phyloP scores from a whole-genome alignment of 495 filamentous ascomycete genomes.

The Patellaria atrata region DNA sequence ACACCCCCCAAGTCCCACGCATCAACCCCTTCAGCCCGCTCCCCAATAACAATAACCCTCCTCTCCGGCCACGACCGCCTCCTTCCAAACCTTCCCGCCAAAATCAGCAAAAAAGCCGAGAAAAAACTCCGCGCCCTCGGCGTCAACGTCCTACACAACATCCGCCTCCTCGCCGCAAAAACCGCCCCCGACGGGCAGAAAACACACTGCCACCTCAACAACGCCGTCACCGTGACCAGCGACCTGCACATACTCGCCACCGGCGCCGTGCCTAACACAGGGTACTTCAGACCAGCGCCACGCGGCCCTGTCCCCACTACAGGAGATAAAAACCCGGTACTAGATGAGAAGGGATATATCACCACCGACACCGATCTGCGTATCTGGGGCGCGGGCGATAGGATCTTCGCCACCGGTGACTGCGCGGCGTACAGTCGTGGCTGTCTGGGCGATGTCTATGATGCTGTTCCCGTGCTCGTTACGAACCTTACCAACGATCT shows the following conservation, averaged over 20 bases:
- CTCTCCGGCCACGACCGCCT: conserved; percentile 13
- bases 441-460: conserved; percentile 21
- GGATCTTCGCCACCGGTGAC: conserved; percentile 23
- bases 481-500: conserved; percentile 23
- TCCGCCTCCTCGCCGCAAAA: conserved; percentile 8
- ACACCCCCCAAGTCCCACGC: conserved; percentile 1
- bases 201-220: conserved; percentile 11
- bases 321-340: no score
- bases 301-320: no score
- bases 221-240: conserved; percentile 15
- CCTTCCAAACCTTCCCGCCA: conserved; percentile 6
- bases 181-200: conserved; percentile 7
- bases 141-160: conserved; percentile 16
- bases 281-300: conserved; percentile 16
- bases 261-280: conserved; percentile 19
- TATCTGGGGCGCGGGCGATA: conserved; percentile 6
- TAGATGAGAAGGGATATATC: conserved; percentile 17
- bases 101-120: conserved; percentile 11
- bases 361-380: conserved; percentile 13
- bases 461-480: conserved; percentile 20
- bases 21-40: neutral
- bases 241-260: conserved; percentile 20
- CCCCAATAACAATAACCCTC: conserved; percentile 14
- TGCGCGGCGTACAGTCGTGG: conserved; percentile 21
- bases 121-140: conserved; percentile 14